phyloP scores from a whole-genome alignment of 2,329 filamentous ascomycete species.

The Metarhizium album region DNA sequence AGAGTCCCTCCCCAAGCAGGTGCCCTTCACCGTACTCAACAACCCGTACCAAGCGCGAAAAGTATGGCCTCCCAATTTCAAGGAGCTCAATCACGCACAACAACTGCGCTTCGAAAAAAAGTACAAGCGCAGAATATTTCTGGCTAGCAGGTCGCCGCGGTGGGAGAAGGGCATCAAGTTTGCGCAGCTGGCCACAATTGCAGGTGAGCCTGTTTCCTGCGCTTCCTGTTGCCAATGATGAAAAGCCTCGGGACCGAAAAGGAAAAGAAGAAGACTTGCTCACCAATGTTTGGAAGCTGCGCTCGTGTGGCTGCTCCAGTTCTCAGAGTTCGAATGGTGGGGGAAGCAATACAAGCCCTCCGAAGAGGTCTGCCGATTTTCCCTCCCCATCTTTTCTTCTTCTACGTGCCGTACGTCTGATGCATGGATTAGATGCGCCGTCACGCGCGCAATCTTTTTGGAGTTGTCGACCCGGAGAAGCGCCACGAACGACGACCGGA shows the following conservation, averaged over 20 bases:
- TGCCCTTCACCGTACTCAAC: slow-evolving; percentile 28
- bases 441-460: slow-evolving; percentile 28
- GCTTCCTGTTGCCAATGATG: too few relatives aligned
- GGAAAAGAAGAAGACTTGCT: too few relatives aligned
- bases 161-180: slow-evolving; percentile 58
- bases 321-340: slow-evolving; percentile 33
- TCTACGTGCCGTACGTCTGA: slow-evolving; percentile 3
- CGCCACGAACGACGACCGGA: slow-evolving; percentile 30
- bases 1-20: slow-evolving; percentile 15
- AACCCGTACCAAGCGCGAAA: slow-evolving; percentile 58
- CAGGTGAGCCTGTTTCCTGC: slow-evolving; percentile 32
- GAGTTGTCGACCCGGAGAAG: slow-evolving; percentile 29
- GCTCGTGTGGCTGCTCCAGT: slow-evolving; percentile 29
- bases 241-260: background rate
- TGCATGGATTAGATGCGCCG: slow-evolving; percentile 21
- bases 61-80: slow-evolving; percentile 69
- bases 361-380: slow-evolving; percentile 23
- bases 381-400: background rate
- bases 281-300: slow-evolving; percentile 16
- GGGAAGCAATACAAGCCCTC: slow-evolving; percentile 31
- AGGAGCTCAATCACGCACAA: slow-evolving; percentile 56
- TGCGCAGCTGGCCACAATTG: slow-evolving; percentile 48
- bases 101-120: slow-evolving; percentile 71
- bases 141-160: slow-evolving; percentile 49
- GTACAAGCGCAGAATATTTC: slow-evolving; percentile 58